A percentile compares a stretch with the other conserved stretches of the same genome.
Conservation (phyloP, 2,329 filamentous ascomycete genomes). For the Trichoderma sp. region DNA sequence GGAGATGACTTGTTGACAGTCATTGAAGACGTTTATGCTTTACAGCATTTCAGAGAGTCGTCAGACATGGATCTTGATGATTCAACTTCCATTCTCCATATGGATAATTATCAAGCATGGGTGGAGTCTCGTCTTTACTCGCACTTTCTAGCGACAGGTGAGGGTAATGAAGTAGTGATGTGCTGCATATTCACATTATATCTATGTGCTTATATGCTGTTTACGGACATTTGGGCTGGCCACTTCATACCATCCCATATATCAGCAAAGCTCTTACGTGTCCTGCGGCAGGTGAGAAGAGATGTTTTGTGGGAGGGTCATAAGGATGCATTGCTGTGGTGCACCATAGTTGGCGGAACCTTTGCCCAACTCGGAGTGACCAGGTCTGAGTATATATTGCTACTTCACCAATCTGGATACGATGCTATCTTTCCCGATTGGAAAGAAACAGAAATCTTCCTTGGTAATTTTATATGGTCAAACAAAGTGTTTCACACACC, state of each 20-base stretch:
- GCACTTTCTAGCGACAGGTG: background rate
- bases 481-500: background rate
- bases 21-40: background rate
- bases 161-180: background rate
- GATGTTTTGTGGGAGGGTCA: background rate
- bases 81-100: background rate
- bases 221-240: background rate
- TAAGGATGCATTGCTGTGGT: background rate
- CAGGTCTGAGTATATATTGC: background rate
- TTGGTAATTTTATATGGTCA: background rate
- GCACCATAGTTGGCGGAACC: background rate
- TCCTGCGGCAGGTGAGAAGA: background rate
- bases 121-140: background rate
- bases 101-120: slow-evolving; percentile 2
- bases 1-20: background rate
- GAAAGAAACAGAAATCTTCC: background rate
- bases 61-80: background rate
- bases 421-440: background rate
- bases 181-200: background rate
- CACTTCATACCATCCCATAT: slow-evolving; percentile 4
- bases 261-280: background rate
- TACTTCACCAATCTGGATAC: background rate
- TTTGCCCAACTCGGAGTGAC: slow-evolving; percentile 2
- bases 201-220: background rate
- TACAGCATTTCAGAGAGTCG: background rate